Evolutionary conservation across 2,329 filamentous ascomycete genomes (phyloP).

Genomic region (Orbilia quercus): DNA sequence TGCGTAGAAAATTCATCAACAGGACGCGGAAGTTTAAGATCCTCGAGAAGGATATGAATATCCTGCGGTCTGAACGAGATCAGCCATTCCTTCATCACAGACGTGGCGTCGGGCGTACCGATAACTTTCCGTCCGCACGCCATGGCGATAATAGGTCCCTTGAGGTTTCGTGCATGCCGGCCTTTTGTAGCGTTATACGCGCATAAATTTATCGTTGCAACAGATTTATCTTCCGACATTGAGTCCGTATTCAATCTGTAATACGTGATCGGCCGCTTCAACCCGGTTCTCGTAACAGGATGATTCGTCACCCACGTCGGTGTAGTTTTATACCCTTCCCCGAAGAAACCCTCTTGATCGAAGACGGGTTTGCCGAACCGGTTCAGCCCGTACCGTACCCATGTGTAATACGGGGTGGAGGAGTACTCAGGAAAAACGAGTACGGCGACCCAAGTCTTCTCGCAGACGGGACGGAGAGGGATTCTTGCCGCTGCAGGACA

Average conservation of each 20-base stretch:
- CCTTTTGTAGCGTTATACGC: conserved; percentile 28
- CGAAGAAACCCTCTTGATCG: conserved; percentile 27
- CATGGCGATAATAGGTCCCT: conserved; percentile 10
- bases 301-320: conserved; percentile 25
- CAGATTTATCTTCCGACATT: neutral
- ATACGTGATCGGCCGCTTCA: conserved; percentile 17
- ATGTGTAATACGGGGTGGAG: conserved; percentile 28
- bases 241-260: too few species aligned
- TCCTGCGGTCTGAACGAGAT: conserved; percentile 31
- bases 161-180: neutral
- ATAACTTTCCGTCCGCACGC: neutral
- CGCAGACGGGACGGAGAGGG: conserved; percentile 10
- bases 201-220: conserved; percentile 20
- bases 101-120: too few species aligned
- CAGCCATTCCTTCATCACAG: conserved; percentile 12
- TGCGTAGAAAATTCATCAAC: too few species aligned
- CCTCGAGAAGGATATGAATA: conserved; percentile 16
- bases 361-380: conserved; percentile 25
- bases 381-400: conserved; percentile 23
- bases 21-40: conserved; percentile 13
- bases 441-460: conserved; percentile 4
- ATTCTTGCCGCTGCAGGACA: conserved; percentile 4
- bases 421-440: conserved; percentile 39
- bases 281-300: conserved; percentile 26
- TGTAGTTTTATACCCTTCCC: neutral